Evolutionary conservation across 2,329 filamentous ascomycete species (phyloP).

Genomic region (Elsinoe ampelina): DNA sequence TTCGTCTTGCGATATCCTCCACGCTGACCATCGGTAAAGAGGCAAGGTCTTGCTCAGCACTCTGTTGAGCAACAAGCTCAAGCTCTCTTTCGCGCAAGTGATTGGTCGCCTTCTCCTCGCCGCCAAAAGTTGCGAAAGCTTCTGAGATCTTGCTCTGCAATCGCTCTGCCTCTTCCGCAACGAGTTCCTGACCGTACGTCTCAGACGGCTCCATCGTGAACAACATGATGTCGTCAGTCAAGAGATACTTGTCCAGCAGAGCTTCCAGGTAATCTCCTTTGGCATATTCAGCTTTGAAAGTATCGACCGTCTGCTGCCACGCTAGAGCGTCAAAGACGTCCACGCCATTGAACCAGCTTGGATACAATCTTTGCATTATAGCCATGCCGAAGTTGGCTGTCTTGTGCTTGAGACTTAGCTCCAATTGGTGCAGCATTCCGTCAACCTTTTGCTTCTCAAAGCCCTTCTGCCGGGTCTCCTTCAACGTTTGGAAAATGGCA

Average conservation of each 20-base stretch:
- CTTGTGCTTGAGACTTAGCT: conserved; percentile 91
- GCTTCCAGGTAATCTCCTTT: conserved; percentile 73
- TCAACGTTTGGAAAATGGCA: conserved; percentile 62
- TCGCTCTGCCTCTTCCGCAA: conserved; percentile 64
- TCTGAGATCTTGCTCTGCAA: conserved; percentile 66
- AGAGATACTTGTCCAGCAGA: conserved; percentile 78
- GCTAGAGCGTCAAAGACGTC: conserved; percentile 85
- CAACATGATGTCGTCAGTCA: conserved; percentile 76
- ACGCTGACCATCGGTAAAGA: conserved; percentile 83
- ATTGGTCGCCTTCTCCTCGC: conserved; percentile 60
- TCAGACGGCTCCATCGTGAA: conserved; percentile 90
- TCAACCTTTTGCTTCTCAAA: conserved; percentile 88
- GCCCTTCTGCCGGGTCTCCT: conserved; percentile 60
- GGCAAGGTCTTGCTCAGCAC: conserved; percentile 52
- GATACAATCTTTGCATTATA: conserved; percentile 77
- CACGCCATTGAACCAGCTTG: conserved; percentile 90
- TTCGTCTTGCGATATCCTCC: conserved; percentile 73
- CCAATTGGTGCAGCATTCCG: conserved; percentile 85
- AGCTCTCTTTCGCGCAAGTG: conserved; percentile 70
- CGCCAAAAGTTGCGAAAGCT: conserved; percentile 58
- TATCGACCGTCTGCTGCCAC: conserved; percentile 80
- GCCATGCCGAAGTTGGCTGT: conserved; percentile 90
- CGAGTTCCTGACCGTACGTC: conserved; percentile 64
- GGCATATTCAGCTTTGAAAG: conserved; percentile 69
- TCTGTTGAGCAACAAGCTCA: conserved; percentile 67